Conservation (phyloP, 1,284 basidiomycete species). For the Ceratobasidium sp. region DNA sequence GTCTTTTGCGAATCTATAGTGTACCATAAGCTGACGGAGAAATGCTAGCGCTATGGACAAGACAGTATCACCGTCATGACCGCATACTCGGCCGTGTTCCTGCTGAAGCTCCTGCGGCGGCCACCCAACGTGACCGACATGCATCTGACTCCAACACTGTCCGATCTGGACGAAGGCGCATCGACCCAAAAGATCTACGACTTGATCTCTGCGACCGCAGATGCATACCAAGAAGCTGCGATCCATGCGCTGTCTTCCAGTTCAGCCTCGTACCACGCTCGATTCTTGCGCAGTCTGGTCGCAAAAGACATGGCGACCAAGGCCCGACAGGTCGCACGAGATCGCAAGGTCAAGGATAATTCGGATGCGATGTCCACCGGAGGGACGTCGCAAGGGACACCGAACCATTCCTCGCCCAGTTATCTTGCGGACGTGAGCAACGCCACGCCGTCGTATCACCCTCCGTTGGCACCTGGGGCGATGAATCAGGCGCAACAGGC, state of each 20-base stretch:
- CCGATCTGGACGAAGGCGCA: constrained; percentile 62
- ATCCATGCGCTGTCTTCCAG: constrained; percentile 45
- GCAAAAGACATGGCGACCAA: constrained; percentile 62
- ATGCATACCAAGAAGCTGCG: constrained; percentile 77
- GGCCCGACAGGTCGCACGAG: constrained; percentile 55
- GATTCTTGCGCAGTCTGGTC: constrained; percentile 74
- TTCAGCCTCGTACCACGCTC: constrained; percentile 71
- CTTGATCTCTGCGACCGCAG: constrained; percentile 69
- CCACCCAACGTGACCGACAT: constrained; percentile 39
- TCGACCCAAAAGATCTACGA: constrained; percentile 64
- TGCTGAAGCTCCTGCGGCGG: constrained; percentile 56
- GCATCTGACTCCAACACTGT: constrained; percentile 43
- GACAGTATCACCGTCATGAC: constrained; percentile 83
- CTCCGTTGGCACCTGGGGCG: constrained; percentile 18
- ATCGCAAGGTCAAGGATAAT: constrained; percentile 45
- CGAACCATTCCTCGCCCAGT: constrained; percentile 29
- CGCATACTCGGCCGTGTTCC: constrained; percentile 78
- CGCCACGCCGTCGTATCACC: constrained; percentile 36
- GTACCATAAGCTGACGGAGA: not conserved
- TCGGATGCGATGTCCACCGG: constrained; percentile 37
- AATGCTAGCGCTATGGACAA: constrained; percentile 73
- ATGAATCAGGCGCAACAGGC: not conserved
- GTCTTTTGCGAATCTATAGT: constrained; percentile 46
- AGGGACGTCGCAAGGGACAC: constrained; percentile 29
- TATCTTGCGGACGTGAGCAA: constrained; percentile 22